Conservation (phyloP, 73 alveolate species). For the Tetrahymena elliotti region DNA sequence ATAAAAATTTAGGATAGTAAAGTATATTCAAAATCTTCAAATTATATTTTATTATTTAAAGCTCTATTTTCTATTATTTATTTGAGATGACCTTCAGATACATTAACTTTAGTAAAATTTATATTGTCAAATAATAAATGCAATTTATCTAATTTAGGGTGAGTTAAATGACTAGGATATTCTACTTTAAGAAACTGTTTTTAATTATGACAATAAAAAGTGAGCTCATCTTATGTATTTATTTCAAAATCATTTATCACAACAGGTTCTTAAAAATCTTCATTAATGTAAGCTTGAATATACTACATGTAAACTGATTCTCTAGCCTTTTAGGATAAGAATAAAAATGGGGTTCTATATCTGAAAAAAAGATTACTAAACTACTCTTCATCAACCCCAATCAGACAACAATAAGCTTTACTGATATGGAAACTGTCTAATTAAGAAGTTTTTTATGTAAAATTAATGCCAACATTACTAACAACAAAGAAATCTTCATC, state of each 20-base stretch:
- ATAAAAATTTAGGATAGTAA: not conserved
- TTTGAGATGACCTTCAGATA: not conserved
- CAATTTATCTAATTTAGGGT: not conserved
- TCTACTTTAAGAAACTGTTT: not conserved
- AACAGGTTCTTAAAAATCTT: not conserved
- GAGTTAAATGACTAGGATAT: not conserved
- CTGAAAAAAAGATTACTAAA: not conserved
- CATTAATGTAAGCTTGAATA: not conserved
- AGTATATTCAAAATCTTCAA: not conserved
- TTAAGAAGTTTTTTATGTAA: not conserved
- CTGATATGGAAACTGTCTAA: not conserved
- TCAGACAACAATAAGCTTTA: not conserved
- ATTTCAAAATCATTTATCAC: not conserved
- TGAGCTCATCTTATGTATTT: not conserved
- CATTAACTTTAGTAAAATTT: not conserved
- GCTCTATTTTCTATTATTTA: not conserved
- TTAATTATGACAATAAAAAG: not conserved
- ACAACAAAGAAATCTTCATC: not conserved
- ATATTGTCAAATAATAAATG: not conserved
- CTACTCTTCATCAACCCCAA: not conserved
- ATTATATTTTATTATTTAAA: no score
- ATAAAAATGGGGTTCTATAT: not conserved
- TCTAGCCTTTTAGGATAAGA: not conserved
- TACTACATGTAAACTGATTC: not conserved
- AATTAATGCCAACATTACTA: not conserved